These are phyloP conservation scores for Cladosporium colombiae DNA, from an alignment of 2,329 filamentous ascomycete species.

Conservation along the genomic window DNA sequence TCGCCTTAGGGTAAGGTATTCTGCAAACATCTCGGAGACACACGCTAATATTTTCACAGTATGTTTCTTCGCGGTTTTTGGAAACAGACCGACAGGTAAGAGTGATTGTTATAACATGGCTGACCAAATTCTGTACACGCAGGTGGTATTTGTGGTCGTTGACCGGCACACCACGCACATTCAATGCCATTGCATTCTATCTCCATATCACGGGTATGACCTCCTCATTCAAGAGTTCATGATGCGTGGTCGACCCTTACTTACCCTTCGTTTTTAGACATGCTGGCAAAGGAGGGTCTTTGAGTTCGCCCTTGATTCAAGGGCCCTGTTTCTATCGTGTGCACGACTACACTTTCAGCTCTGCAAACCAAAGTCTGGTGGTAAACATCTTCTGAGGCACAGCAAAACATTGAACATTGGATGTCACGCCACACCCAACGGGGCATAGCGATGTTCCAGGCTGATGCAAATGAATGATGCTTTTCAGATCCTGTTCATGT, in stretches of 20 bases:
- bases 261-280: slow-evolving; percentile 32
- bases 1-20: slow-evolving; percentile 42
- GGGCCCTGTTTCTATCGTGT: neutral
- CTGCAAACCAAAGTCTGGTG: neutral
- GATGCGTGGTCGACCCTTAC: neutral
- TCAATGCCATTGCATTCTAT: slow-evolving; percentile 66
- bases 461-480: neutral
- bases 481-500: neutral
- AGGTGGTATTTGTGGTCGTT: slow-evolving; percentile 59
- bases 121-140: neutral
- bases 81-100: neutral
- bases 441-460: neutral
- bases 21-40: neutral
- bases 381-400: neutral
- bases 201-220: slow-evolving; percentile 63
- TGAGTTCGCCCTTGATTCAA: slow-evolving; percentile 24
- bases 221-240: neutral
- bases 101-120: neutral
- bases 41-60: neutral
- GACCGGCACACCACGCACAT: slow-evolving; percentile 55
- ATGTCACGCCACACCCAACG: neutral
- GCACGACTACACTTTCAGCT: neutral
- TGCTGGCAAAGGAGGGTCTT: slow-evolving; percentile 43
- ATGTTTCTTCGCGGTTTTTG: neutral
- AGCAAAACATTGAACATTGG: neutral